Conservation (phyloP, 768 basidiomycete genomes). For the Coprinellus micaceus region DNA sequence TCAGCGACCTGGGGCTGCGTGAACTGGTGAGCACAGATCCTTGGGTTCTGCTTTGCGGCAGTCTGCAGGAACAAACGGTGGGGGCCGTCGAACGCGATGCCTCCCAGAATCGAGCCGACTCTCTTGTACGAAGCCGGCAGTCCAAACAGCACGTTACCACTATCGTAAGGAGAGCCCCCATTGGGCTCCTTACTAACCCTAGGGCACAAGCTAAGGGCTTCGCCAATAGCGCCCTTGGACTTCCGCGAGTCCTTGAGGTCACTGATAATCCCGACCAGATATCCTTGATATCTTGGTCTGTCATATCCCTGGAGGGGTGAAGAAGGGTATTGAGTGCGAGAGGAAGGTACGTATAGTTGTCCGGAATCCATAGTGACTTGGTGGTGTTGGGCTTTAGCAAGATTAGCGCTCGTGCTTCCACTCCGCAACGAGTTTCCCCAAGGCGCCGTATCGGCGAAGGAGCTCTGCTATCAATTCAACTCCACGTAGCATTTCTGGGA, state of each 20-base stretch:
- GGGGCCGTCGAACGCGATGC: constrained; percentile 37
- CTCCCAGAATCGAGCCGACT: constrained; percentile 28
- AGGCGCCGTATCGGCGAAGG: no score
- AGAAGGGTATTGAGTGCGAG: constrained; percentile 32
- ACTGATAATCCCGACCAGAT: no score
- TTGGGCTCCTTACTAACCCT: constrained; percentile 37
- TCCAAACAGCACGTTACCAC: constrained; percentile 43
- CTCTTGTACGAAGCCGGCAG: constrained; percentile 30
- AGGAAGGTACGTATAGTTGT: no score
- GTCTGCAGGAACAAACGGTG: constrained; percentile 39
- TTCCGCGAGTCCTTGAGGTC: neutral
- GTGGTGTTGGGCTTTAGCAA: no score
- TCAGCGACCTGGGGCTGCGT: constrained; percentile 31
- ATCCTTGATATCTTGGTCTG: constrained; percentile 22
- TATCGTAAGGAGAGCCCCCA: constrained; percentile 42
- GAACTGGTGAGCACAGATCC: constrained; percentile 41
- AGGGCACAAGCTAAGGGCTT: constrained; percentile 37
- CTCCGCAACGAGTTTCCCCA: no score
- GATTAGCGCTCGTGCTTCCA: no score
- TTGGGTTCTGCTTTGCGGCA: constrained; percentile 32
- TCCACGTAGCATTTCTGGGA: no score
- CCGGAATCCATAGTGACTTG: constrained; percentile 45
- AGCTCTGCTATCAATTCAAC: no score
- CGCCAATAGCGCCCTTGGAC: neutral
- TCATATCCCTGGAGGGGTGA: constrained; percentile 25